Evolutionary conservation across 2,329 filamentous ascomycete species (phyloP).

Genomic region (Juglanconis juglandina): DNA sequence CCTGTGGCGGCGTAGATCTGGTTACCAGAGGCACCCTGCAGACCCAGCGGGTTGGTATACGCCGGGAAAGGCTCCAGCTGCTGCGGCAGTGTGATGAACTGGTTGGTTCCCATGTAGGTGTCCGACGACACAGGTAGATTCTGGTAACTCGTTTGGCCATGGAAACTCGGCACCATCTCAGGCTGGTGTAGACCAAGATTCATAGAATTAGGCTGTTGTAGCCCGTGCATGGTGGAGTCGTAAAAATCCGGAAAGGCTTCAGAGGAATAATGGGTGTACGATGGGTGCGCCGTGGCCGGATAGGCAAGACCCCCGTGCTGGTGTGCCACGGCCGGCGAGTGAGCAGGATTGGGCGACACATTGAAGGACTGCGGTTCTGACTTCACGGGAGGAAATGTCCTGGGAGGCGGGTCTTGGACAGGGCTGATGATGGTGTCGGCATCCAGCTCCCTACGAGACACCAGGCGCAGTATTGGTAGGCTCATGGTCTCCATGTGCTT

Average conservation of each 20-base stretch:
- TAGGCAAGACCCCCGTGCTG: conserved; percentile 13
- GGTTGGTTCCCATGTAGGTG: conserved; percentile 24
- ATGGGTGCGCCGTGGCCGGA: conserved; percentile 4
- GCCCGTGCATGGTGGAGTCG: conserved; percentile 8
- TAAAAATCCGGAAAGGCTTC: conserved; percentile 13
- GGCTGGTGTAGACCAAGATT: conserved; percentile 9
- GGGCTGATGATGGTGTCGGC: conserved; percentile 66
- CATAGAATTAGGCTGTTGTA: conserved; percentile 9
- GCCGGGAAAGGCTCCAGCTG: conserved; percentile 22
- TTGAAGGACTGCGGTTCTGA: conserved; percentile 26
- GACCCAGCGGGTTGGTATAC: conserved; percentile 10
- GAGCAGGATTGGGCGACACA: conserved; percentile 18
- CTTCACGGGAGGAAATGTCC: conserved; percentile 32
- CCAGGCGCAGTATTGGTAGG: conserved; percentile 69
- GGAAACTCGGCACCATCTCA: conserved; percentile 18
- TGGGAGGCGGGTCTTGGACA: conserved; percentile 53
- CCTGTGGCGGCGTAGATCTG: conserved; percentile 32
- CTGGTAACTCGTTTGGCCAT: conserved; percentile 22
- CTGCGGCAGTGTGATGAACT: conserved; percentile 30
- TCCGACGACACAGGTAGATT: conserved; percentile 29
- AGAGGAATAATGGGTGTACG: conserved; percentile 20
- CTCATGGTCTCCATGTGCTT: conserved; percentile 94
- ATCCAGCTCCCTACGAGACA: conserved; percentile 44
- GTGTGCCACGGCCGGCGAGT: conserved; percentile 13
- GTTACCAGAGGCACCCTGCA: conserved; percentile 11